Evolutionary conservation across 1,284 basidiomycete species (phyloP), one percentile per base, ranked within the genome.

Genomic region (Hypsizygus ulmarius): DNA sequence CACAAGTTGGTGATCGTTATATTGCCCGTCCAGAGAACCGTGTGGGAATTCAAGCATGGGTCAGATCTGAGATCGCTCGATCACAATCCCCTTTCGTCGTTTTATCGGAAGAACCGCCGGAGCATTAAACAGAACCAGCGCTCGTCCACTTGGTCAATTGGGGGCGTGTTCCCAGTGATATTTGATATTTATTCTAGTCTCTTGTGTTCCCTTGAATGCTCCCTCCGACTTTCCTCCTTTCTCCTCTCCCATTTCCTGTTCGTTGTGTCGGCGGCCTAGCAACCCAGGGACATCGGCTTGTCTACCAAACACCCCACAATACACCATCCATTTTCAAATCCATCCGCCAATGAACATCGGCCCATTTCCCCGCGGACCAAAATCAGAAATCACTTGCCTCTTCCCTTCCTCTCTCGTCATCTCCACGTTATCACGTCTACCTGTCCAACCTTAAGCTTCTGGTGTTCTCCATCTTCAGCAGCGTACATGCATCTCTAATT

Each of bases 91-190:
- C 33, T 32, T 40, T 43, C 43, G 51, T 49, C 39, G 32, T 39
- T 50, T 47, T 36, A 54, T 53, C 56, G 56, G 56, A 44, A 52
- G 50, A 58, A 54, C 37, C 33, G 15, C 38, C 55, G 50, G 57
- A 49, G 27, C 43, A 45, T 46, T 49, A 45, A 7, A 25, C 21
- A 4, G 21, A 25, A 7, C 21, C 2, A 4, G 7, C n/a, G 15
- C 27, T 14, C n/a, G 12, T 37, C 21, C n/a, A 30, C n/a, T 30
- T 27, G 16, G 15, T 34, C 25, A 38, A 27, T 9, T 2, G 34
- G 19, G 16, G 25, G 18, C 30, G 21, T 25, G 21, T 25, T 25
- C 21, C 21, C 19, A 35, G 18, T 7, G n/a, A n/a, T n/a, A n/a
- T n/a, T n/a, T n/a, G n/a, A n/a, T n/a, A n/a, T n/a, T n/a, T n/a